Conservation (phyloP, 2,329 filamentous ascomycete genomes). For the Fusarium xyrophilum region DNA sequence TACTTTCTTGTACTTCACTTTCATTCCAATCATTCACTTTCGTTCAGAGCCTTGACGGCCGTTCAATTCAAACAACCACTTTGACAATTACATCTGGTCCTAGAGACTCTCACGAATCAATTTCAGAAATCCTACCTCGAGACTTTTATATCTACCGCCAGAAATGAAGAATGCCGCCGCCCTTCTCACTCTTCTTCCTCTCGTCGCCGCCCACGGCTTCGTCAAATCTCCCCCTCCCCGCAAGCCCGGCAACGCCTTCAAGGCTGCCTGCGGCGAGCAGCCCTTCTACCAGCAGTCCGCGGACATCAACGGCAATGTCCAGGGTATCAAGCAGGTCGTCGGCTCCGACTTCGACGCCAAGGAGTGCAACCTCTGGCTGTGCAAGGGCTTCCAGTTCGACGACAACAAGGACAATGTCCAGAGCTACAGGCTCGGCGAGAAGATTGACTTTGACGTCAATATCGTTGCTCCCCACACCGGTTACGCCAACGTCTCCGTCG, state of each 20-base stretch:
- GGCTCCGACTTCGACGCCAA: conserved; percentile 34
- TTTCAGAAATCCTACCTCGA: not conserved
- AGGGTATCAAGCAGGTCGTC: conserved; percentile 47
- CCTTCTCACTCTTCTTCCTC: conserved; percentile 39
- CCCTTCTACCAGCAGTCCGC: conserved; percentile 45
- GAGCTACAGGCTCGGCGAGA: conserved; percentile 52
- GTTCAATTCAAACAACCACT: conserved; percentile 31
- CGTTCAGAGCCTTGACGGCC: conserved; percentile 44
- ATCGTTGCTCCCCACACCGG: conserved; percentile 56
- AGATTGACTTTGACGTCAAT: conserved; percentile 50
- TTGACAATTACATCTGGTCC: conserved; percentile 40
- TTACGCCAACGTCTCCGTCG: conserved; percentile 63
- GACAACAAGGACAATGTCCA: conserved; percentile 55
- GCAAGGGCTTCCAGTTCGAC: conserved; percentile 55
- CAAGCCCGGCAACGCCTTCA: conserved; percentile 52
- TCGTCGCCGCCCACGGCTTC: conserved; percentile 54
- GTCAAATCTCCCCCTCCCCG: conserved; percentile 53
- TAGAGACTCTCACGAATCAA: conserved; percentile 33
- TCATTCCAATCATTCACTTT: conserved; percentile 38
- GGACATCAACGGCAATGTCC: conserved; percentile 50
- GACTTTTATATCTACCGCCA: conserved; percentile 9
- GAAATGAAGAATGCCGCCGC: conserved; percentile 38
- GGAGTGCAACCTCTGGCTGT: conserved; percentile 53
- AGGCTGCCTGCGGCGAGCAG: conserved; percentile 52
- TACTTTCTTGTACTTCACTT: conserved; percentile 41